phyloP scores from a whole-genome alignment of 805 yeast species.

The Yarrowia porcina region DNA sequence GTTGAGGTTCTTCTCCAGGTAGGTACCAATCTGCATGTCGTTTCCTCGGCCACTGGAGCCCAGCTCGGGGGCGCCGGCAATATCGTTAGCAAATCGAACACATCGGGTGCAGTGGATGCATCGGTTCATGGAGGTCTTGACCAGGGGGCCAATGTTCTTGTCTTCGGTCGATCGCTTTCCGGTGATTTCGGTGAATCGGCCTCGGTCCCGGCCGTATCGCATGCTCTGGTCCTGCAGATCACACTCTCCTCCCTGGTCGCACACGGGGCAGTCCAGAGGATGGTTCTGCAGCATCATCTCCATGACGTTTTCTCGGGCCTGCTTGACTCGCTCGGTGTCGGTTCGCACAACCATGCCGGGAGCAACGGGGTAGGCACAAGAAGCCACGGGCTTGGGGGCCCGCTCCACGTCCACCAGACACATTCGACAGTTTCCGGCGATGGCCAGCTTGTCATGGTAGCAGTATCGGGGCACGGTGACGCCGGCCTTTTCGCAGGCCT shows the following conservation, averaged over 20 bases:
- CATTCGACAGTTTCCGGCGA: constrained; percentile 93
- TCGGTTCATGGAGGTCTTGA: constrained; percentile 87
- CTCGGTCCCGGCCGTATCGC: constrained; percentile 82
- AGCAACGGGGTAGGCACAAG: constrained; percentile 90
- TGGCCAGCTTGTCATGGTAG: constrained; percentile 84
- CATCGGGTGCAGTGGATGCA: constrained; percentile 92
- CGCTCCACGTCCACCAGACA: constrained; percentile 85
- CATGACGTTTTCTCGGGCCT: constrained; percentile 86
- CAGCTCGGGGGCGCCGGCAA: constrained; percentile 89
- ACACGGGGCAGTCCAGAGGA: constrained; percentile 88
- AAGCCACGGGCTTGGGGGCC: constrained; percentile 85
- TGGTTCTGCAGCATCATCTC: constrained; percentile 85
- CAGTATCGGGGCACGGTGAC: constrained; percentile 85
- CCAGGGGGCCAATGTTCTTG: constrained; percentile 84
- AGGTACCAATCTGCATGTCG: constrained; percentile 88
- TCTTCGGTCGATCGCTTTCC: constrained; percentile 91
- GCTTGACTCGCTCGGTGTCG: constrained; percentile 68
- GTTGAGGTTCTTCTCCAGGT: constrained; percentile 78
- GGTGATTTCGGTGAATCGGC: constrained; percentile 73
- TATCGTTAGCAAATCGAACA: constrained; percentile 83
- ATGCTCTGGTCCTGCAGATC: constrained; percentile 84
- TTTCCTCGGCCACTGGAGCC: constrained; percentile 90
- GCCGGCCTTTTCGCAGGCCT: constrained; percentile 90
- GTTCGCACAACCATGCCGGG: constrained; percentile 86
- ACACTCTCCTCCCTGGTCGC: constrained; percentile 95